Base-by-base conservation (phyloP, 2,329 filamentous ascomycete genomes). In the Hymenoscyphus salicellus region DNA sequence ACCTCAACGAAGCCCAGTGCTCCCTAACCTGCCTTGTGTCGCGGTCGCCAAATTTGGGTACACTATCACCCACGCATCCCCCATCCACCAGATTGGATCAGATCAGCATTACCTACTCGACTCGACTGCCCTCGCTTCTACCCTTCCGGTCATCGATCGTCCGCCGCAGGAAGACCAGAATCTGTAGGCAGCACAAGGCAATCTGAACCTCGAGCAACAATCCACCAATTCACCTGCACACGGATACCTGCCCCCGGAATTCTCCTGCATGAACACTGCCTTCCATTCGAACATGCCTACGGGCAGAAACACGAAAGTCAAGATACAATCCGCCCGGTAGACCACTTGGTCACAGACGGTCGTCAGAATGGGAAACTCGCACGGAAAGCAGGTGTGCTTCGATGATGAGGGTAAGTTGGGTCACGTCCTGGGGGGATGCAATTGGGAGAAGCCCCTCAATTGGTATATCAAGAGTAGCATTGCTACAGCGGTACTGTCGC, bases 351-450 rank as follows among this genome's bases (percentile, higher is more conserved):
- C 49, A 46, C 52, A 63, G 23, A 55, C 20, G 38, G 61, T 68
- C 67, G 65, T 63, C 65, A 70, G 33, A 36, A 98, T 98, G 94
- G 94, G 94, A 77, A 97, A 98, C 81, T 90, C 89, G 77, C 93
- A 94, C 80, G 93, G 93, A 79, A 97, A 97, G 79, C 92, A 91
- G 79, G 87, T 96, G 81, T 89, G 93, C 78, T 89, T 93, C 80
- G 91, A 90, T 80, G 93, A 96, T 81, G 91, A 97, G 89, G 91
- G 93, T 96, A 82, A 75, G 87, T 81, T 67, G 59, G 62, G 16
- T 60, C 36, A 26, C 20, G 20, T 43, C 17, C 16, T n/a, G 46
- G 20, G 46, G 20, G 17, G n/a, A 20, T 11, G n/a, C 46, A 52
- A 14, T 52, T 23, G 46, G 46, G 20, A 5, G 20, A 14, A 52